These are phyloP conservation scores for Dictyostelium capitatum DNA, from an alignment of 78 protist species.

Conservation along the genomic window DNA sequence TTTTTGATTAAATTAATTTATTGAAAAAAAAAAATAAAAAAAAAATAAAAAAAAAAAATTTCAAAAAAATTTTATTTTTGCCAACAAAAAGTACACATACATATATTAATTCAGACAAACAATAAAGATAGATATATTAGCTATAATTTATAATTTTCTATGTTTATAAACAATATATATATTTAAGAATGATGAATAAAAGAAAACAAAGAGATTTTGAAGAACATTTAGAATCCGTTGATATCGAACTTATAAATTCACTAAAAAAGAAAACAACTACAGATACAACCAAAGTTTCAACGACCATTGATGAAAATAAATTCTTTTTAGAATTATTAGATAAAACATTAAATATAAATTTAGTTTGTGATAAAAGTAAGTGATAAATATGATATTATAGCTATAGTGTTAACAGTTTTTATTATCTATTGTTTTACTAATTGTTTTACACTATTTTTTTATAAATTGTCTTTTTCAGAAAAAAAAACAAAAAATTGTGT, in stretches of 20 bases:
- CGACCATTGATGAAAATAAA: neutral
- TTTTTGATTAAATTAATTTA: too few species aligned
- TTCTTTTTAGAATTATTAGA: neutral
- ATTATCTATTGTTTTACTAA: neutral
- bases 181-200: neutral
- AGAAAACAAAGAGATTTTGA: slow-evolving; percentile 25
- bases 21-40: neutral
- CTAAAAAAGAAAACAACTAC: neutral
- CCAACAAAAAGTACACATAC: too few species aligned
- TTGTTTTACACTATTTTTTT: neutral
- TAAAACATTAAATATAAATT: neutral
- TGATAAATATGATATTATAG: neutral
- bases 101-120: too few species aligned
- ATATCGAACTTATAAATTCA: neutral
- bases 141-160: too few species aligned
- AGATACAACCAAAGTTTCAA: neutral
- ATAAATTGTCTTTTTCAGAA: slow-evolving; percentile 24
- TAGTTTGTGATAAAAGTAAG: slow-evolving; percentile 26
- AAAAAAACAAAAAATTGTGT: slow-evolving; percentile 30
- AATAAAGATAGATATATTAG: too few species aligned
- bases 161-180: too few species aligned
- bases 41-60: neutral
- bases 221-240: neutral
- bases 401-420: neutral
- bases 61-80: too few species aligned